phyloP scores from a whole-genome alignment of 805 yeast genomes.

The Zygosaccharomyces lentus region DNA sequence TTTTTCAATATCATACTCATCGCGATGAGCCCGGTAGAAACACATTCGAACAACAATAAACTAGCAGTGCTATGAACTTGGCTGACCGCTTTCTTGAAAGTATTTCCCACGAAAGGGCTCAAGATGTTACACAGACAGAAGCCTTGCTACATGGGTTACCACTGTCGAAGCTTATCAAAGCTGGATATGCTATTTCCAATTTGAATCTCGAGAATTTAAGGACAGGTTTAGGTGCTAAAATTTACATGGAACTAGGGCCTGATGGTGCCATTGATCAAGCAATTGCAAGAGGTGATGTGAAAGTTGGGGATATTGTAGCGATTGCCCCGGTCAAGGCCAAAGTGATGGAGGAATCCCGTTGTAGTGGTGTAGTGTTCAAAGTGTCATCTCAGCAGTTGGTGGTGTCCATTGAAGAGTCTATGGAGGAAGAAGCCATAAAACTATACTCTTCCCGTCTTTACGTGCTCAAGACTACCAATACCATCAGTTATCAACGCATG shows the following conservation, averaged over 20 bases:
- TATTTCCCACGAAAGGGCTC: constrained; percentile 45
- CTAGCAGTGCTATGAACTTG: constrained; percentile 29
- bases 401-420: constrained; percentile 57
- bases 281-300: constrained; percentile 48
- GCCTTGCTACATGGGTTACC: constrained; percentile 45
- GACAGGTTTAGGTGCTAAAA: constrained; percentile 72
- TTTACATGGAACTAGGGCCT: constrained; percentile 59
- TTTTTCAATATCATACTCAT: not conserved
- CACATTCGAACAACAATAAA: not conserved
- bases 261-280: constrained; percentile 36
- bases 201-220: constrained; percentile 55
- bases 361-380: constrained; percentile 66
- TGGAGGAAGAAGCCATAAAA: constrained; percentile 47
- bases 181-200: constrained; percentile 75
- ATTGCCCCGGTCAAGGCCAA: constrained; percentile 37
- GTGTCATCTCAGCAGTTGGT: constrained; percentile 46
- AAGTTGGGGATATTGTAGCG: constrained; percentile 74
- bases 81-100: constrained; percentile 40
- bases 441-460: constrained; percentile 34
- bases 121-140: constrained; percentile 48
- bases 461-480: constrained; percentile 51
- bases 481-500: constrained; percentile 75
- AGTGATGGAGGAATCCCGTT: constrained; percentile 15
- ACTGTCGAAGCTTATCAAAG: constrained; percentile 59
- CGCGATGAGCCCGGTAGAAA: not conserved